phyloP scores from a whole-genome alignment of 2,329 filamentous ascomycete genomes.

The Ascochyta pisi region DNA sequence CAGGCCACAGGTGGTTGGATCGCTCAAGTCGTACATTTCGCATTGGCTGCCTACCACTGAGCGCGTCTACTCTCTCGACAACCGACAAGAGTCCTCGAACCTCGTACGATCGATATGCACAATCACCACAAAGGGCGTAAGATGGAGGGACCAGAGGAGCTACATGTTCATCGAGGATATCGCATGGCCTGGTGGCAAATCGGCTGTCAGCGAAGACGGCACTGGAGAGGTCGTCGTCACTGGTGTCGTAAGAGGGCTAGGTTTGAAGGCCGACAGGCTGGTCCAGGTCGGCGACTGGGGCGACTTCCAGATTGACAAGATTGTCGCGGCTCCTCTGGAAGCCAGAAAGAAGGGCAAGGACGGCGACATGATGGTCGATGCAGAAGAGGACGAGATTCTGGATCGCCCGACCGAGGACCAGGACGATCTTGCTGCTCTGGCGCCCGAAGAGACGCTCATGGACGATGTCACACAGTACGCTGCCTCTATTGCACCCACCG shows the following conservation, averaged over 20 bases:
- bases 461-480: slow-evolving; percentile 65
- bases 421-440: slow-evolving; percentile 82
- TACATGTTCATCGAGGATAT: slow-evolving; percentile 93
- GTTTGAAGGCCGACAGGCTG: slow-evolving; percentile 86
- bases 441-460: slow-evolving; percentile 86
- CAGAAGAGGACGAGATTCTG: slow-evolving; percentile 63
- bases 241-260: slow-evolving; percentile 83
- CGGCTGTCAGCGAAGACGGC: slow-evolving; percentile 54
- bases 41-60: slow-evolving; percentile 94
- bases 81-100: slow-evolving; percentile 88
- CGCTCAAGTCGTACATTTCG: slow-evolving; percentile 88
- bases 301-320: slow-evolving; percentile 89
- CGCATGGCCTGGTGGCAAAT: slow-evolving; percentile 66
- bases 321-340: slow-evolving; percentile 75
- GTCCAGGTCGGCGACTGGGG: slow-evolving; percentile 95
- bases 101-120: slow-evolving; percentile 90
- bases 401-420: slow-evolving; percentile 78
- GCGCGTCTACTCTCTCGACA: slow-evolving; percentile 88
- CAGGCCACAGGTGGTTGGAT: slow-evolving; percentile 75
- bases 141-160: slow-evolving; percentile 92
- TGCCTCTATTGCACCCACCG: slow-evolving; percentile 55
- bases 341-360: slow-evolving; percentile 64
- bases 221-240: slow-evolving; percentile 73
- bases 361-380: slow-evolving; percentile 73
- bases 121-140: slow-evolving; percentile 89